Conservation (phyloP, 2,329 filamentous ascomycete genomes). For the Phialophora verrucosa region DNA sequence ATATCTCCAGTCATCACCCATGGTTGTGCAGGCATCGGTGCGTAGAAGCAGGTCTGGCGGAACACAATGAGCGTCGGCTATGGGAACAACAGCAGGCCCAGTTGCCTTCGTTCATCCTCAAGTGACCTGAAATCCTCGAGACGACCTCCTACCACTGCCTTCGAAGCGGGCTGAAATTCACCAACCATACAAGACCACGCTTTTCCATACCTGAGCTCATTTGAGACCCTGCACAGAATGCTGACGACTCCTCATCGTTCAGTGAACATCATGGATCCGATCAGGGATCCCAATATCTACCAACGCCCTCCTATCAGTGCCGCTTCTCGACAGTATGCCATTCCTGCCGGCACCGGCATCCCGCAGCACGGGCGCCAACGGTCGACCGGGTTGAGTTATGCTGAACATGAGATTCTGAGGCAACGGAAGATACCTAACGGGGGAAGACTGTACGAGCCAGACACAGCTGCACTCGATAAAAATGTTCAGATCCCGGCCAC, state of each 20-base stretch:
- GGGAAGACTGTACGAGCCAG: slow-evolving; percentile 87
- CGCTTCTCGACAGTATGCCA: slow-evolving; percentile 36
- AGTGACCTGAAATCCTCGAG: slow-evolving; percentile 24
- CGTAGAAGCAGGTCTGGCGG: slow-evolving; percentile 27
- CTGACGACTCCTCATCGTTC: slow-evolving; percentile 28
- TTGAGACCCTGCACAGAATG: slow-evolving; percentile 24
- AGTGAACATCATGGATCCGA: slow-evolving; percentile 30
- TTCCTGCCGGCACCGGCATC: slow-evolving; percentile 23
- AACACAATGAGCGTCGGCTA: slow-evolving; percentile 33
- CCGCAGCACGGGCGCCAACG: slow-evolving; percentile 25
- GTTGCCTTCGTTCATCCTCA: slow-evolving; percentile 32
- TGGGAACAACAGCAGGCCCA: slow-evolving; percentile 32
- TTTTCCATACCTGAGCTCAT: slow-evolving; percentile 4
- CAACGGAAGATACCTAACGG: slow-evolving; percentile 85
- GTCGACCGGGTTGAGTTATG: slow-evolving; percentile 35
- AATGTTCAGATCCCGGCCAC: slow-evolving; percentile 74
- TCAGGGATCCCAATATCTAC: slow-evolving; percentile 27
- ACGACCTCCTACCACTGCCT: slow-evolving; percentile 22
- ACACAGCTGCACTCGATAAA: slow-evolving; percentile 77
- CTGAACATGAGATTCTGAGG: slow-evolving; percentile 69
- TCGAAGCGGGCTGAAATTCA: slow-evolving; percentile 30
- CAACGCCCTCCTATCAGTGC: slow-evolving; percentile 23
- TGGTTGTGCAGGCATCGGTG: slow-evolving; percentile 27
- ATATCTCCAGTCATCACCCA: slow-evolving; percentile 21
- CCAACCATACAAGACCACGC: not conserved